A percentile compares a stretch with the other conserved stretches of the same genome.
Conservation (phyloP, 176 grass and related monocot genomes). For the Poa pratensis region DNA sequence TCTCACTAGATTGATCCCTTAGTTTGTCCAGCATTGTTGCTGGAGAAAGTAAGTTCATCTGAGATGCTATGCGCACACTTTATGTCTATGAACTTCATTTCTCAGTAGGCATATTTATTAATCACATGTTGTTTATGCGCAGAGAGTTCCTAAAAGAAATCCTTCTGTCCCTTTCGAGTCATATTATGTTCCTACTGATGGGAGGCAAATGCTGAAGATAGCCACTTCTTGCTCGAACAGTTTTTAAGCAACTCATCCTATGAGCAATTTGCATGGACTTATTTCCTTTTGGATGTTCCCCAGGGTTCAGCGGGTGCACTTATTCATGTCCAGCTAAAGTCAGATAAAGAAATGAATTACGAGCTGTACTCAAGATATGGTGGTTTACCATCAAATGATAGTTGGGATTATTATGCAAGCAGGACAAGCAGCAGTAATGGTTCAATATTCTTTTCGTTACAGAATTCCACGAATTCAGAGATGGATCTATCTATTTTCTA, state of each 20-base stretch:
- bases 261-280: conserved; percentile 75
- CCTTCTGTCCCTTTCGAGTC: conserved; percentile 71
- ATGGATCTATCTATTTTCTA: conserved; percentile 95
- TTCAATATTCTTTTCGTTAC: conserved; percentile 62
- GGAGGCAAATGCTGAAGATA: conserved; percentile 46
- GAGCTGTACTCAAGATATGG: conserved; percentile 84
- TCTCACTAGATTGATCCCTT: conserved; percentile 9
- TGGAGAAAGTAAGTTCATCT: conserved; percentile 8
- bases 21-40: conserved; percentile 13
- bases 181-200: conserved; percentile 80
- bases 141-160: conserved; percentile 85
- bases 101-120: conserved; percentile 31
- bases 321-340: conserved; percentile 73
- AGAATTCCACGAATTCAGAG: conserved; percentile 60
- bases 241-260: conserved; percentile 77
- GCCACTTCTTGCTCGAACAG: conserved; percentile 66
- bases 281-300: conserved; percentile 88
- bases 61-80: conserved; percentile 26
- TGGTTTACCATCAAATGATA: conserved; percentile 75
- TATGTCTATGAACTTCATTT: conserved; percentile 31
- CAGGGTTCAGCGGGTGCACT: conserved; percentile 81
- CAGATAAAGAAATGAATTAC: conserved; percentile 72
- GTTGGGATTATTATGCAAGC: conserved; percentile 85
- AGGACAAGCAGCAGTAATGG: conserved; percentile 59
- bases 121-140: conserved; percentile 46